Base-by-base conservation (phyloP, 345 rosid genomes). In the Dovyalis caffra region DNA sequence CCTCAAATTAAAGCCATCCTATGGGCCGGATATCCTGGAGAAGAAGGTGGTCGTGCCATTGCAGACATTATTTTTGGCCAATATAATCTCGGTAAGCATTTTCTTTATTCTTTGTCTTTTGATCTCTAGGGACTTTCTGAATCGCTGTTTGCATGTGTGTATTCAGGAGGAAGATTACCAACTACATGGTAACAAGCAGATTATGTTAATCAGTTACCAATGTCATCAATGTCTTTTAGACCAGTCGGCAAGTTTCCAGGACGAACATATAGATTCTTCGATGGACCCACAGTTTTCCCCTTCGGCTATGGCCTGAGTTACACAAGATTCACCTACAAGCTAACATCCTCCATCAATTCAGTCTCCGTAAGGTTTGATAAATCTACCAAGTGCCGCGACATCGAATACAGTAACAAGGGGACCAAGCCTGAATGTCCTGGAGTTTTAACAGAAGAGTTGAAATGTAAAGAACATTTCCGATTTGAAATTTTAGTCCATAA, bases 21-120 rank as follows among this genome's bases (percentile, higher is more conserved):
- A 45, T 90, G 94, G 90, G 94, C 84, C 6, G 91, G 91, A 40
- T 85, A 83, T 53, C 92, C 97, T 28, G 97, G 92, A 57, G 81
- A 88, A 64, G 86, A 88, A 71, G 97, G 97, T 6, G 94, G 91
- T 5, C 82, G 6, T 0, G 97, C 88, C 66, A 85, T 91, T 33
- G 91, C 89, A 18, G 92, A 90, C 70, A 80, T 85, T 71, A 69
- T 88, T 35, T 90, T 81, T 58, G 92, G 94, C 37, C 69, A 80
- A n/a, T 79, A 88, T 71, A 90, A 86, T 79, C 94, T 92, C 4
- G 88, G 90, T 89, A 66, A 37, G 49, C 6, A 16, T n/a, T 65
- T 35, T 66, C 25, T 14, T 26, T 9, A n/a, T 23, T 9, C 6
- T 61, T 25, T 25, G n/a, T 58, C 29, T 18, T 53, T 15, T 53